Conservation (phyloP, 805 yeast species). For the Hemisphaericaspora nanyangensis region DNA sequence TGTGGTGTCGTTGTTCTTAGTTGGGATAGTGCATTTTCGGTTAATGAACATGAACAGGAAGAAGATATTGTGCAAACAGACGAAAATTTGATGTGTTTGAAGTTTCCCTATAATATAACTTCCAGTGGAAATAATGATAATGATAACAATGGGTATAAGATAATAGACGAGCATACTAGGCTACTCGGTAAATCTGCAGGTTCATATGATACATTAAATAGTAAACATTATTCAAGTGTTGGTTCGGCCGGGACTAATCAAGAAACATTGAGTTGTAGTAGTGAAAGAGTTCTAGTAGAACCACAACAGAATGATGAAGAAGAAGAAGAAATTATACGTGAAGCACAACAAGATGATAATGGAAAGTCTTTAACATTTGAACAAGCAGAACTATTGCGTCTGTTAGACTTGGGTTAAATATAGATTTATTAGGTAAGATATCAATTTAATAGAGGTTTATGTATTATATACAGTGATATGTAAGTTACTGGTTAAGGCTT, state of each 20-base stretch:
- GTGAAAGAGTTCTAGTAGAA: no score
- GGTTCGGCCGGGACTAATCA: constrained; percentile 3
- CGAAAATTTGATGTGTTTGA: constrained; percentile 11
- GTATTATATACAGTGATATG: no score
- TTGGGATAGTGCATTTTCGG: constrained; percentile 39
- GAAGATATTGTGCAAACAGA: constrained; percentile 12
- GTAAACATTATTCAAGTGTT: constrained; percentile 6
- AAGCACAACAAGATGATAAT: background rate
- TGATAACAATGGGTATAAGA: no score
- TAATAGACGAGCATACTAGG: constrained; percentile 6
- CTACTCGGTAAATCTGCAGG: constrained; percentile 3
- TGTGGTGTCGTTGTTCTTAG: constrained; percentile 71
- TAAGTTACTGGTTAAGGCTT: no score
- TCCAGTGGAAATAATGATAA: background rate
- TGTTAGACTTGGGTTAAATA: constrained; percentile 3
- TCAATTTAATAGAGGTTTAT: no score
- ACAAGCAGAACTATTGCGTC: constrained; percentile 45
- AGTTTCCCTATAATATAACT: constrained; percentile 12
- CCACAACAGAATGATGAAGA: constrained; percentile 6
- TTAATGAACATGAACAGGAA: constrained; percentile 1
- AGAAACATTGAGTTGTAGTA: background rate
- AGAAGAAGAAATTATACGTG: no score
- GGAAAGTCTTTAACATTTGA: constrained; percentile 43
- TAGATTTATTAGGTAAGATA: no score
- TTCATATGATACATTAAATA: background rate